Conservation (phyloP, 2,329 filamentous ascomycete genomes). For the Pseudohalonectria lignicola region DNA sequence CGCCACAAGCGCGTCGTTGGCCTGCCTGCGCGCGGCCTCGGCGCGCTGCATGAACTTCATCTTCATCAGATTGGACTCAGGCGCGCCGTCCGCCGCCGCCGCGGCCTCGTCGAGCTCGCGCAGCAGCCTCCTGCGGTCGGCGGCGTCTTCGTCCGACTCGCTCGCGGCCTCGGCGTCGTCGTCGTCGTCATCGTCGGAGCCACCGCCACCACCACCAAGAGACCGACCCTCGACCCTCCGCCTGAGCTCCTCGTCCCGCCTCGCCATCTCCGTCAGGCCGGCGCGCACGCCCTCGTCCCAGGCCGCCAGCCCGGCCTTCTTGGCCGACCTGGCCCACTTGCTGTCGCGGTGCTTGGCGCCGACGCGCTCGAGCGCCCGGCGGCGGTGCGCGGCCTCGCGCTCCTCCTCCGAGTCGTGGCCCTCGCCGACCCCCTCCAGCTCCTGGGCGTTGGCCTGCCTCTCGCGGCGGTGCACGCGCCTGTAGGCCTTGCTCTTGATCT, state of each 20-base stretch:
- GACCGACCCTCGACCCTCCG: conserved; percentile 51
- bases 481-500: conserved; percentile 97
- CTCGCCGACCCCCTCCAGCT: conserved; percentile 43
- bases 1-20: conserved; percentile 67
- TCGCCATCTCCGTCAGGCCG: conserved; percentile 70
- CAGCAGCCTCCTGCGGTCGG: conserved; percentile 39
- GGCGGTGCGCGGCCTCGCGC: conserved; percentile 55
- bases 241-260: conserved; percentile 71
- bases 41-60: conserved; percentile 96
- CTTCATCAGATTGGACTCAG: conserved; percentile 58
- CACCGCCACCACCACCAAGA: conserved; percentile 3
- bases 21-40: conserved; percentile 64
- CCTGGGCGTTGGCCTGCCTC: conserved; percentile 38
- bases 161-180: conserved; percentile 36
- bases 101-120: conserved; percentile 30
- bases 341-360: conserved; percentile 76
- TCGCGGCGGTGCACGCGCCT: conserved; percentile 83
- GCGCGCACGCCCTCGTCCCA: conserved; percentile 84
- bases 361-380: conserved; percentile 74
- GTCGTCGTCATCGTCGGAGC: conserved; percentile 11
- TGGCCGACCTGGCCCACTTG: conserved; percentile 83
- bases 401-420: conserved; percentile 56
- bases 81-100: conserved; percentile 31
- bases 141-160: conserved; percentile 47
- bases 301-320: conserved; percentile 64